phyloP scores from a whole-genome alignment of 2,329 filamentous ascomycete species.

The Waltergamsia citrina region DNA sequence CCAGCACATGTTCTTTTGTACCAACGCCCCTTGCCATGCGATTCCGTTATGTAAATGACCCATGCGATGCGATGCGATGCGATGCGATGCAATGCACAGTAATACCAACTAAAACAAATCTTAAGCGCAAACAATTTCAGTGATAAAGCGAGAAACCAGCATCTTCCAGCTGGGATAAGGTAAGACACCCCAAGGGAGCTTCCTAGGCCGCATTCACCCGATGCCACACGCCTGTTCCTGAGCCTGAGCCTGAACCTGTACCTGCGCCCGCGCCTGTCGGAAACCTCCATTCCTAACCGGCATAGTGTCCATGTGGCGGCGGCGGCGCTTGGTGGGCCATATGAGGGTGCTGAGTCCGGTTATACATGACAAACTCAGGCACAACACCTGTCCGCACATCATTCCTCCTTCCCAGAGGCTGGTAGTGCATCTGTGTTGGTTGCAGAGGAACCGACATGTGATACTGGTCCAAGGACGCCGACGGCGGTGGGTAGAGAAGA shows the following conservation, averaged over 20 bases:
- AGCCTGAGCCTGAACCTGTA: too few species aligned
- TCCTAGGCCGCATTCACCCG: too few species aligned
- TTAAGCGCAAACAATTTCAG: background rate
- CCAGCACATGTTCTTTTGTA: too few species aligned
- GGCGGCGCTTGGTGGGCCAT: slow-evolving; percentile 1
- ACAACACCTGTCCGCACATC: slow-evolving; percentile 63
- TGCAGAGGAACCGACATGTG: slow-evolving; percentile 45
- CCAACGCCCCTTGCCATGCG: background rate
- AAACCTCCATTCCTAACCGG: slow-evolving; percentile 20
- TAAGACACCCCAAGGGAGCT: too few species aligned
- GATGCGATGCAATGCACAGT: slow-evolving; percentile 7
- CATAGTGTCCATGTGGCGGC: slow-evolving; percentile 13
- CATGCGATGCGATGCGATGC: slow-evolving; percentile 18
- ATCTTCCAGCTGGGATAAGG: too few species aligned
- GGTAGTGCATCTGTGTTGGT: slow-evolving; percentile 75
- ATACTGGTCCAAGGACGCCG: slow-evolving; percentile 68
- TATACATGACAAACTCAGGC: slow-evolving; percentile 45
- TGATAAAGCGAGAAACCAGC: too few species aligned
- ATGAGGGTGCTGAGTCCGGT: slow-evolving; percentile 11
- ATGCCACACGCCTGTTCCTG: too few species aligned
- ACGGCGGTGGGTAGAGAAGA: slow-evolving; percentile 79
- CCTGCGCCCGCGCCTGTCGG: too few species aligned
- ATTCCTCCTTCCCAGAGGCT: slow-evolving; percentile 61
- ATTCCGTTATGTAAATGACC: too few species aligned
- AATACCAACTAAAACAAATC: background rate